Percentiles rank a stretch among this genome's conserved stretches.
Evolutionary conservation across 1,139 yeast genomes (phyloP).

Genomic region (Pichia sp.): DNA sequence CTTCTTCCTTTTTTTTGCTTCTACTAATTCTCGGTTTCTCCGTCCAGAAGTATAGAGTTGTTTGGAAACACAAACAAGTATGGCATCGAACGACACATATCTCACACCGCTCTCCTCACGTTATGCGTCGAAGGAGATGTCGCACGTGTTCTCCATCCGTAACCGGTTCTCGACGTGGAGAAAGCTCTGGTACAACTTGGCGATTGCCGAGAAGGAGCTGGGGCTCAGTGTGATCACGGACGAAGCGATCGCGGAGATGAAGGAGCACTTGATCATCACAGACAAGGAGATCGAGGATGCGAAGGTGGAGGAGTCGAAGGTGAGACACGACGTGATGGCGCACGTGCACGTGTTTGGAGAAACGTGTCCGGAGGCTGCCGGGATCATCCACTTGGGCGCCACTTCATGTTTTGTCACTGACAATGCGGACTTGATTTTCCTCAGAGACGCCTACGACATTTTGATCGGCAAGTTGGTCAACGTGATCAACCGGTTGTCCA

Average conservation of each 20-base stretch:
- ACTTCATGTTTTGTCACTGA: constrained; percentile 97
- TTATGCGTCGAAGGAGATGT: constrained; percentile 97
- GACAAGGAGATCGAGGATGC: constrained; percentile 92
- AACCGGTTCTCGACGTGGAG: constrained; percentile 98
- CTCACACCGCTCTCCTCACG: constrained; percentile 92
- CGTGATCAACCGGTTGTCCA: constrained; percentile 83
- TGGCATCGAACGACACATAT: constrained; percentile 56
- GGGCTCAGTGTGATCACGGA: constrained; percentile 83
- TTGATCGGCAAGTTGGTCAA: constrained; percentile 92
- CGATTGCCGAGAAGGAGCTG: constrained; percentile 89
- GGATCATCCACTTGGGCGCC: constrained; percentile 97
- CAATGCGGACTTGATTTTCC: constrained; percentile 93
- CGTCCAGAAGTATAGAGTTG: background rate
- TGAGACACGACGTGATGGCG: constrained; percentile 99
- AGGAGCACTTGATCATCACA: constrained; percentile 69
- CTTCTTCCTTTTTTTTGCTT: background rate
- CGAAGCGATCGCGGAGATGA: constrained; percentile 87
- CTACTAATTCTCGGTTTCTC: background rate
- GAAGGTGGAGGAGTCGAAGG: constrained; percentile 90
- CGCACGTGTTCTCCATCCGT: constrained; percentile 83
- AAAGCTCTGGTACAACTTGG: constrained; percentile 91
- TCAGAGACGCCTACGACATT: constrained; percentile 91
- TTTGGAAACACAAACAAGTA: background rate
- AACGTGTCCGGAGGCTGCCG: constrained; percentile 93
- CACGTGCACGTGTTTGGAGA: constrained; percentile 95